Percentiles rank a stretch among this genome's conserved stretches.
Evolutionary conservation across 345 rosid genomes (phyloP).

Genomic region (Bruguiera gymnorhiza): DNA sequence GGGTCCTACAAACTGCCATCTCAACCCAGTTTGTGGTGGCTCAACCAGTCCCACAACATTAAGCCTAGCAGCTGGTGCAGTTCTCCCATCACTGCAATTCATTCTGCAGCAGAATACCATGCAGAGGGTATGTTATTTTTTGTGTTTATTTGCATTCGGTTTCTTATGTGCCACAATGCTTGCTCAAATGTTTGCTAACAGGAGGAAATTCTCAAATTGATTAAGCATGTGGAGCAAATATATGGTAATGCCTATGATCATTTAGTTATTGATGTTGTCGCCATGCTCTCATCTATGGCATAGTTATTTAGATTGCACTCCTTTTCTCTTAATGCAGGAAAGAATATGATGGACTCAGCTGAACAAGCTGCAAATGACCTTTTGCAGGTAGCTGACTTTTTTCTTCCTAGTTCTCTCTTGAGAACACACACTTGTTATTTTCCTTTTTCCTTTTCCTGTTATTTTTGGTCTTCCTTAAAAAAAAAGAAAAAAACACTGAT

Average conservation of each 20-base stretch:
- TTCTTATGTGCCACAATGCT: neutral
- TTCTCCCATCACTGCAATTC: conserved; percentile 72
- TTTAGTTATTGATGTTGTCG: conserved; percentile 5
- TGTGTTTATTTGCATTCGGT: neutral
- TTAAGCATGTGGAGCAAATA: conserved; percentile 70
- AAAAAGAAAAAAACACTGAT: no score
- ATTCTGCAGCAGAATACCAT: conserved; percentile 75
- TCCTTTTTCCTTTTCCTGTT: neutral
- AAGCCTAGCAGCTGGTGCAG: conserved; percentile 40
- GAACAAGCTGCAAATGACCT: conserved; percentile 53
- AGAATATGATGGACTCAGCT: conserved; percentile 43
- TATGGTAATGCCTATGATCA: conserved; percentile 50
- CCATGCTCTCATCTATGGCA: neutral
- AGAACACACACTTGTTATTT: neutral
- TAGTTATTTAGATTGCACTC: conserved; percentile 19
- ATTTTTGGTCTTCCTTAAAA: no score
- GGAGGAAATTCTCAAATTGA: conserved; percentile 88
- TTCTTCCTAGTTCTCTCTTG: no score
- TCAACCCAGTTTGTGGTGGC: conserved; percentile 45
- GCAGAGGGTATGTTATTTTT: conserved; percentile 59
- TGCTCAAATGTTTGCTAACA: conserved; percentile 39
- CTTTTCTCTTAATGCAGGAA: conserved; percentile 45
- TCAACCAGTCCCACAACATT: conserved; percentile 46
- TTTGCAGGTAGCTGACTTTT: conserved; percentile 47
- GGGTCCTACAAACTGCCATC: conserved; percentile 57